A percentile compares a stretch with the other conserved stretches of the same genome.
phyloP scores from a whole-genome alignment of 345 rosid genomes.

The Salix purpurea region DNA sequence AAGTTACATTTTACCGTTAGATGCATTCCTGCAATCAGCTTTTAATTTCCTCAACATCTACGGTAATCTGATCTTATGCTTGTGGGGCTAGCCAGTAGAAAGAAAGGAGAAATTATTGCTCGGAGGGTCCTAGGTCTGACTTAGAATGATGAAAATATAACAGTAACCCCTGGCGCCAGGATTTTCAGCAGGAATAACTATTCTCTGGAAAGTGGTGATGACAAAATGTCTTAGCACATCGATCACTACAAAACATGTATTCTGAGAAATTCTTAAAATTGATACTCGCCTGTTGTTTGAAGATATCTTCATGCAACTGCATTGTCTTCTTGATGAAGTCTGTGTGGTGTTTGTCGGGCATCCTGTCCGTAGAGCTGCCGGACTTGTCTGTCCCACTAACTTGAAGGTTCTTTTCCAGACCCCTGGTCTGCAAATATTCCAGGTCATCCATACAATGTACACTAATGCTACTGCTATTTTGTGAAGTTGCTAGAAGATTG shows the following conservation, averaged over 20 bases:
- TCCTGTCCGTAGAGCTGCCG: slow-evolving; percentile 37
- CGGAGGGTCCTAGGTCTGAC: neutral
- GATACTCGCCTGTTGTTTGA: slow-evolving; percentile 62
- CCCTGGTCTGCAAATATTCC: slow-evolving; percentile 20
- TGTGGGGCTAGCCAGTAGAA: neutral
- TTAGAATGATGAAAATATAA: neutral
- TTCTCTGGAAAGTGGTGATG: neutral
- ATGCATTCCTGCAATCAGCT: neutral
- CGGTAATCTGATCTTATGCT: neutral
- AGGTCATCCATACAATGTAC: slow-evolving; percentile 44
- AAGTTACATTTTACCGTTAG: slow-evolving; percentile 5
- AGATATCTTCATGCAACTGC: slow-evolving; percentile 72
- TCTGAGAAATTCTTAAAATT: neutral
- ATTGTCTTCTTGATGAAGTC: slow-evolving; percentile 69
- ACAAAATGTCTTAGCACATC: neutral
- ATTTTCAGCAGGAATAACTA: neutral
- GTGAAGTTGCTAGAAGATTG: slow-evolving; percentile 34
- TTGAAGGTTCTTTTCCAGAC: slow-evolving; percentile 17
- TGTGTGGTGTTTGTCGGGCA: slow-evolving; percentile 38
- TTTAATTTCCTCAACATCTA: neutral
- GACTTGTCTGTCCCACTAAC: slow-evolving; percentile 16
- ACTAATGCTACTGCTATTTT: slow-evolving; percentile 24
- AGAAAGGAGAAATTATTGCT: neutral
- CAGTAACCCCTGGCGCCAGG: neutral
- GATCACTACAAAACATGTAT: neutral